Base-by-base conservation (phyloP, 768 basidiomycete genomes). In the Gymnopilus junonius region DNA sequence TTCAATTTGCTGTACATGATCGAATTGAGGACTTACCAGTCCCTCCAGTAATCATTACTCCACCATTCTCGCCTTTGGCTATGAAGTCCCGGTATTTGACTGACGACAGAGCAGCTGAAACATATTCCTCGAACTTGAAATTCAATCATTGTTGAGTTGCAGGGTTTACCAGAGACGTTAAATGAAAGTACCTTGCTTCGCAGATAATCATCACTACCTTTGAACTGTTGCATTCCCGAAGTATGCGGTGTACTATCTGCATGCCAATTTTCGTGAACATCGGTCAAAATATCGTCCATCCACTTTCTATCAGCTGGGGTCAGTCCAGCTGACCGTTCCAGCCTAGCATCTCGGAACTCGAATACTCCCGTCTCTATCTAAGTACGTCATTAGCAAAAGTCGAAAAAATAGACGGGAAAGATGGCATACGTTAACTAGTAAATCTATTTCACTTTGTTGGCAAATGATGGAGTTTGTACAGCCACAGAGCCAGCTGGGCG, bases 391-490 rank as follows among this genome's bases (percentile, higher is more conserved):
- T 25, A 64, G 55, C 25, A 39, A 25, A 20, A 40, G 8, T 7
- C 8, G 48, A 10, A 53, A 56, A 23, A 35, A 14, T 27, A 8
- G 32, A 2, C 23, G 8, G 27, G 40, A 32, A 11, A 37, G 27
- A 35, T 55, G 43, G 71, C 83, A 31, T 66, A 96, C 95, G 70
- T 99, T 93, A 53, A 99, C 89, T 29, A 99, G 78, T 20, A 98
- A 72, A 73, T 99, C 97, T 62, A 96, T 87, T 65, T 95, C 94
- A 69, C 88, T 88, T 75, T 97, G 95, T 64, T 95, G 93, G 8
- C 94, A 93, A 35, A 99, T 91, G 67, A 99, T 98, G 15, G 90
- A 86, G 73, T 99, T 99, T 4, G 97, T 99, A 66, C 93, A 94
- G n/a, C 93, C 93, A 69, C 93, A 94, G 21, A 99, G 82, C 91